Conservation (phyloP, 129 eudicot genomes). For the Ambrosia artemisiifolia region DNA sequence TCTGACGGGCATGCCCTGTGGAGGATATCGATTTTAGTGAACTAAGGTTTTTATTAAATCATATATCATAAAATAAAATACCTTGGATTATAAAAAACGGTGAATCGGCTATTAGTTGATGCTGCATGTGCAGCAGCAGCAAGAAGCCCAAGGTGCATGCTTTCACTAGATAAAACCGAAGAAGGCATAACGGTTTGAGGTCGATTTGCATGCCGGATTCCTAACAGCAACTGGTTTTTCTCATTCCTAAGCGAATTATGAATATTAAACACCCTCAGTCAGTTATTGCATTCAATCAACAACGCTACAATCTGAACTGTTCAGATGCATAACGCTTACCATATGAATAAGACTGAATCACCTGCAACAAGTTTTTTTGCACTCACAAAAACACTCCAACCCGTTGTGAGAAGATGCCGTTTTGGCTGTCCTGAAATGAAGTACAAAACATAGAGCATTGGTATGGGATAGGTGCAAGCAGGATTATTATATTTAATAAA, state of each 20-base stretch:
- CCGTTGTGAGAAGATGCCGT: slow-evolving; percentile 92
- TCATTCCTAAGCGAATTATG: slow-evolving; percentile 74
- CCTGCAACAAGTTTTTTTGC: slow-evolving; percentile 95
- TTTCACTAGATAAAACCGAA: slow-evolving; percentile 89
- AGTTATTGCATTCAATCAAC: background rate
- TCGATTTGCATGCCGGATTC: slow-evolving; percentile 87
- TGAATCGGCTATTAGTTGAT: slow-evolving; percentile 86
- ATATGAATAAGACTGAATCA: slow-evolving; percentile 85
- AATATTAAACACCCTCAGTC: background rate
- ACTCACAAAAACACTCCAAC: slow-evolving; percentile 96
- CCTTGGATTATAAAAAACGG: slow-evolving; percentile 91
- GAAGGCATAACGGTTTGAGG: slow-evolving; percentile 97
- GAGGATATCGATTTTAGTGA: slow-evolving; percentile 12
- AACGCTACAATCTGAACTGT: background rate
- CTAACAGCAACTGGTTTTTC: slow-evolving; percentile 75
- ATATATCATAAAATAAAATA: slow-evolving; percentile 17
- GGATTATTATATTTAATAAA: background rate
- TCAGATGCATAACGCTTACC: slow-evolving; percentile 40
- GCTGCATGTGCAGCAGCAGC: slow-evolving; percentile 99
- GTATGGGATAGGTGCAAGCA: background rate
- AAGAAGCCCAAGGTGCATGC: slow-evolving; percentile 97
- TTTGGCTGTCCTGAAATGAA: slow-evolving; percentile 79
- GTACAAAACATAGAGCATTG: slow-evolving; percentile 9
- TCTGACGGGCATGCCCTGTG: slow-evolving; percentile 86
- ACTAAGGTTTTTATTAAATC: background rate